Base-by-base conservation (phyloP, 345 rosid species). In the Euclidium syriacum region DNA sequence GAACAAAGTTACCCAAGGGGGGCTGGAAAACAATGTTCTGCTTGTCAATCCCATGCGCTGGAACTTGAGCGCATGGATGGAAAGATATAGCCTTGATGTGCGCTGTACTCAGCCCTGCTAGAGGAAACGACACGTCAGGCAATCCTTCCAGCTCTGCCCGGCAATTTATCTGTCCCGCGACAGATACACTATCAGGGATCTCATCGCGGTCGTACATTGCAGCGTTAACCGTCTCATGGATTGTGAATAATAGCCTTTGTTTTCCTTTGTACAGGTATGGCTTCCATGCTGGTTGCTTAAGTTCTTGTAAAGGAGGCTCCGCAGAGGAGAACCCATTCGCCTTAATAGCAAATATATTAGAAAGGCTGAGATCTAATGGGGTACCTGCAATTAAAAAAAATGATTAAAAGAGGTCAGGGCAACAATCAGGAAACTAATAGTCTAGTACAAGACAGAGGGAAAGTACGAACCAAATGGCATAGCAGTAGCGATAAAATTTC, bases 281-380 rank as follows among this genome's bases (percentile, higher is more conserved):
- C 69, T 92, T 89, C 97, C 98, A 92, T 58, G 90, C 89, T 46
- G 97, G 97, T 69, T 85, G 97, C 77, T 87, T 92, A 67, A 81
- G 73, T 46, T 92, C 97, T 52, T 80, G 76, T 16, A 83, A 91
- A 61, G 95, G 96, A 51, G 76, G 68, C 54, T 89, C 98, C 47
- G 83, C 78, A 19, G 95, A 66, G 56, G 94, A 79, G 81, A 92
- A 92, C 7, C 98, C 97, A 69, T 74, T 89, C 49, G 67, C 80
- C 71, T 80, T 87, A 42, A 89, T 71, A 23, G 90, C 68, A 63
- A 66, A 84, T 26, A 82, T 77, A 62, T 82, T 89, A 54, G 89
- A 72, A 62, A 73, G 72, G 69, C 78, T 84, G 62, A 92, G 87
- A 75, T 92, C 98, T 80, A 89, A 68, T 24, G 94, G 98, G 26